phyloP scores from a whole-genome alignment of 176 grass and related monocot species.

The Guadua angustifolia region DNA sequence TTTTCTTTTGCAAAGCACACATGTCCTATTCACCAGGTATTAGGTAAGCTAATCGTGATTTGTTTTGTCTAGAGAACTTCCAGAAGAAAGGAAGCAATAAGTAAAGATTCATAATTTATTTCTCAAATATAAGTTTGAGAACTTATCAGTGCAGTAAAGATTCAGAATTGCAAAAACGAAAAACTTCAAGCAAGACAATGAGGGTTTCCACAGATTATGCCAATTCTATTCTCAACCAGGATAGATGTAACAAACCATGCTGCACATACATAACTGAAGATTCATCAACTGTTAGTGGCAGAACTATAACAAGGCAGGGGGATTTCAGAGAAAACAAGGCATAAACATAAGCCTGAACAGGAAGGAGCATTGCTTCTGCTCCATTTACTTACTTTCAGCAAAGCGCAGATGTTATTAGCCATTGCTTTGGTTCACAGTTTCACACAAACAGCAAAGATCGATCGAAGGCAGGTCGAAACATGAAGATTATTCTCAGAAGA shows the following conservation, averaged over 20 bases:
- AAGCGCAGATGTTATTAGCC: slow-evolving; percentile 30
- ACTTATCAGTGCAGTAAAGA: neutral
- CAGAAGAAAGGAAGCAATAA: neutral
- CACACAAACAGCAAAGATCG: neutral
- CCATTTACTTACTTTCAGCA: slow-evolving; percentile 11
- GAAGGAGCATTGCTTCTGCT: slow-evolving; percentile 17
- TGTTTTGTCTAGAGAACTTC: slow-evolving; percentile 10
- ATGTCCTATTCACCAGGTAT: slow-evolving; percentile 23
- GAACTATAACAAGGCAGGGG: neutral
- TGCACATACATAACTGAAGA: neutral
- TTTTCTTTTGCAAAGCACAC: slow-evolving; percentile 15
- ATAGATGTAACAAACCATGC: neutral
- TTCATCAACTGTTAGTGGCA: slow-evolving; percentile 18
- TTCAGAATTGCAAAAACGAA: neutral
- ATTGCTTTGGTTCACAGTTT: slow-evolving; percentile 8
- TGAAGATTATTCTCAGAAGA: too few species aligned
- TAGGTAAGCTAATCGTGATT: slow-evolving; percentile 45
- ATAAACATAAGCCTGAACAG: slow-evolving; percentile 23
- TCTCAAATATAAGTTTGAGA: neutral
- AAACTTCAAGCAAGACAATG: neutral
- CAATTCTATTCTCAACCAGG: neutral
- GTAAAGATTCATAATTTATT: neutral
- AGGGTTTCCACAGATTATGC: neutral
- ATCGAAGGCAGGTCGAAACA: neutral
- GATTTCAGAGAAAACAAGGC: slow-evolving; percentile 3